Base-by-base conservation (phyloP, 2,329 filamentous ascomycete species). In the Hysterium pulicare region DNA sequence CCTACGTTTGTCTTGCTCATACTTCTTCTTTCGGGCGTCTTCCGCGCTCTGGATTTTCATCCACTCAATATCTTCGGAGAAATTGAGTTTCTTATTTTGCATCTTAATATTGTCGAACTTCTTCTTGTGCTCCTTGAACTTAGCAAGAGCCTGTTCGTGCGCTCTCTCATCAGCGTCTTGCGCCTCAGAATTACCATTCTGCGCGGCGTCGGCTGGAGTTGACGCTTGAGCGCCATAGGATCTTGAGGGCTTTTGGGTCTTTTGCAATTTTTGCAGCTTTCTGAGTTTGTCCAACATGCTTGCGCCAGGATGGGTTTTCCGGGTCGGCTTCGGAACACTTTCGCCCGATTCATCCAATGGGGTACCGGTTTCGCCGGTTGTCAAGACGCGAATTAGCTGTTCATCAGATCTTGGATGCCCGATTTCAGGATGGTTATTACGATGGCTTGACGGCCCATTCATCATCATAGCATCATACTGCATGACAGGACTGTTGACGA, bases 11-110 rank as follows among this genome's bases (percentile, higher is more conserved):
- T 54, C 52, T 4, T 44, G 46, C 38, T 50, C 38, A 9, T 40
- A 38, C 40, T 55, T 58, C 22, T 42, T 41, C 24, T 17, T 10
- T 11, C 55, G 49, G n/a, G 39, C 21, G 7, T 47, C 33, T 41
- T 67, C 58, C 0, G 34, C 49, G 3, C 31, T 38, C 32, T 40
- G 19, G 10, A 65, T 51, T 38, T 44, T 55, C 47, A 59, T 48
- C 59, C 56, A 66, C 16, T 56, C 55, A 20, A 66, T 33, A 2
- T 66, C 55, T 21, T 62, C 44, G 6, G 32, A 30, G 38, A 66
- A 61, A 2, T 34, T 33, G 0, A 63, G 47, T 2, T 22, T 35
- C 7, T 40, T 41, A 26, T 50, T 50, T 19, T 48, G 50, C 7
- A 9, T 34, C 33, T 36, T 55, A 4, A 61, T 28, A 0, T 46